Evolutionary conservation across 2,329 filamentous ascomycete genomes (phyloP).

Genomic region (Monosporascus sp.): DNA sequence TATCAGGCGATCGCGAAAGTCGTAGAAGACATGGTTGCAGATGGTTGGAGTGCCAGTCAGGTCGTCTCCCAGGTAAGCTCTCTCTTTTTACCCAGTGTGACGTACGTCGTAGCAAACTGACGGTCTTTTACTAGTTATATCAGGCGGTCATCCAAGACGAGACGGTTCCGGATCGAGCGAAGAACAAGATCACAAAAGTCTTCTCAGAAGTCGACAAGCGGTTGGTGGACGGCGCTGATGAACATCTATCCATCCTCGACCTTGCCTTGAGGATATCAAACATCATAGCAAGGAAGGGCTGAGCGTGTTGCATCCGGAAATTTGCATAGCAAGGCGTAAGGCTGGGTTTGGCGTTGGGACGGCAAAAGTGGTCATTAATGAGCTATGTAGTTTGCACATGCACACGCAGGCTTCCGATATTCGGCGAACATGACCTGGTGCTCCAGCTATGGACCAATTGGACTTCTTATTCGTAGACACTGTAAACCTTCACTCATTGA

Average conservation of each 20-base stretch:
- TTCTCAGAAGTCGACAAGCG: conserved; percentile 96
- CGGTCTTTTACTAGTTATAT: conserved; percentile 56
- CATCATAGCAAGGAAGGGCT: conserved; percentile 51
- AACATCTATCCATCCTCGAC: conserved; percentile 88
- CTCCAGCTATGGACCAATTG: neutral
- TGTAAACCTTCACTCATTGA: conserved; percentile 24
- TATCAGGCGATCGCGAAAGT: conserved; percentile 73
- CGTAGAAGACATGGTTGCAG: conserved; percentile 86
- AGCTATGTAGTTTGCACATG: neutral
- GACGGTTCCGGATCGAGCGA: conserved; percentile 74
- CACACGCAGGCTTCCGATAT: neutral
- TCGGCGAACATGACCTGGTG: neutral
- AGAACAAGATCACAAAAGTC: conserved; percentile 81
- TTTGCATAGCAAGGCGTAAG: neutral
- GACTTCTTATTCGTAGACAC: neutral
- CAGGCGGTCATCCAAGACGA: conserved; percentile 80
- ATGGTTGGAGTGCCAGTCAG: conserved; percentile 94
- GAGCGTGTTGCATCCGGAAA: neutral
- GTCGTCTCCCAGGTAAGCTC: conserved; percentile 68
- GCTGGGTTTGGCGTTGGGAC: conserved; percentile 11
- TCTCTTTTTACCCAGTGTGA: neutral
- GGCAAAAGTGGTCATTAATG: conserved; percentile 6
- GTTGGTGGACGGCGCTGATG: conserved; percentile 88
- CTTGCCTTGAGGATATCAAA: conserved; percentile 74
- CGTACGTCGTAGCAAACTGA: conserved; percentile 11